Evolutionary conservation across 257 asterid species (phyloP).

Genomic region (Nicotiana otophora): DNA sequence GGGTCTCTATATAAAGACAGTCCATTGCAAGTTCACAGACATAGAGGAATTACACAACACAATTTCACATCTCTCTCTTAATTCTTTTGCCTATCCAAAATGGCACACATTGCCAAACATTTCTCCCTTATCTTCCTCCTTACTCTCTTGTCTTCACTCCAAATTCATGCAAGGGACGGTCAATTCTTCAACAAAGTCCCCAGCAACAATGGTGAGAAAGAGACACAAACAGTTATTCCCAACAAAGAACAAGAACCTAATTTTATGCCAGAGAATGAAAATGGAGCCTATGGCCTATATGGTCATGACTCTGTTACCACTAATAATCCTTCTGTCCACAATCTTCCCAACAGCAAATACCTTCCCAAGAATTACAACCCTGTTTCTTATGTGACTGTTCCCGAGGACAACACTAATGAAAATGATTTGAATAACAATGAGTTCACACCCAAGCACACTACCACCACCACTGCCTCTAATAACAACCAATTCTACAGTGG

Average conservation of each 20-base stretch:
- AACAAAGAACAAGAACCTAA: conserved; percentile 39
- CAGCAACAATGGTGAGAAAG: conserved; percentile 19
- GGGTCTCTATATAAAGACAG: conserved; percentile 39
- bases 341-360: conserved; percentile 33
- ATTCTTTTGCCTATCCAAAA: conserved; percentile 12
- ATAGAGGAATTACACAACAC: conserved; percentile 1
- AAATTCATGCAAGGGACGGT: conserved; percentile 64
- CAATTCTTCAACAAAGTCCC: conserved; percentile 77
- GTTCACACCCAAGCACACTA: neutral
- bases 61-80: neutral
- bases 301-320: conserved; percentile 62
- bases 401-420: conserved; percentile 25
- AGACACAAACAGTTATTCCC: conserved; percentile 10
- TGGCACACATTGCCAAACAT: conserved; percentile 47
- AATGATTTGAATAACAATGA: neutral
- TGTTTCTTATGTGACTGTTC: conserved; percentile 53
- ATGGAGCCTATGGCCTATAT: conserved; percentile 63
- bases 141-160: conserved; percentile 28
- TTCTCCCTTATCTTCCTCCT: conserved; percentile 45
- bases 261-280: conserved; percentile 52
- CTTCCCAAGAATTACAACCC: conserved; percentile 86
- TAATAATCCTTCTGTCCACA: conserved; percentile 11
- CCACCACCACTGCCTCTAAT: neutral
- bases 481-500: neutral
- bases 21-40: conserved; percentile 19